phyloP scores from a whole-genome alignment of 345 rosid species.

The Acer negundo region DNA sequence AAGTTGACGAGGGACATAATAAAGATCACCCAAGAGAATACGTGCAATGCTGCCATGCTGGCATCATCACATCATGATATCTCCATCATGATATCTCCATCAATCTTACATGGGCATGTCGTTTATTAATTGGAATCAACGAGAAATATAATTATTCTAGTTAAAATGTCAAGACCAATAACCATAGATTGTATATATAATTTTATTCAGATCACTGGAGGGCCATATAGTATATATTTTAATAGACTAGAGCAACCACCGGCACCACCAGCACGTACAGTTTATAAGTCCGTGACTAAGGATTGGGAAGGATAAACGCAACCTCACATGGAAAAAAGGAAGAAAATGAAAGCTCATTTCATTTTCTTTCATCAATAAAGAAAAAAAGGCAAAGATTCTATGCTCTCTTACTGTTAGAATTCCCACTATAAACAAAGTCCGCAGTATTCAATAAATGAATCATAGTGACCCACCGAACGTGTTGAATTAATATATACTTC shows the following conservation, averaged over 20 bases:
- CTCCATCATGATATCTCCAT: slow-evolving; percentile 7
- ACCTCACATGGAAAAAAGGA: slow-evolving; percentile 8
- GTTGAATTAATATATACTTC: background rate
- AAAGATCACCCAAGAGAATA: background rate
- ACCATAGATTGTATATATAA: background rate
- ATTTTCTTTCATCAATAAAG: background rate
- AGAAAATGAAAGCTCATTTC: background rate
- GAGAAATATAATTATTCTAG: background rate
- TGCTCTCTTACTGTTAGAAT: background rate
- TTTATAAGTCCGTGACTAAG: slow-evolving; percentile 28
- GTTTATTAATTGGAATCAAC: background rate
- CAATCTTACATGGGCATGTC: slow-evolving; percentile 4
- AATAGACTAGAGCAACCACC: background rate
- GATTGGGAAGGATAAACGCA: slow-evolving; percentile 4
- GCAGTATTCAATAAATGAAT: slow-evolving; percentile 15
- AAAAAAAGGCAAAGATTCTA: slow-evolving; percentile 21
- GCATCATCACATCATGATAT: background rate
- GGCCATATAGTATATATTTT: slow-evolving; percentile 9
- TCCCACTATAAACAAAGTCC: slow-evolving; percentile 5
- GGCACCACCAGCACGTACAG: background rate
- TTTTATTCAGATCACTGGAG: background rate
- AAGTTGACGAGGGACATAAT: background rate
- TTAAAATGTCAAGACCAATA: background rate
- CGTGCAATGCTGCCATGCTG: background rate
- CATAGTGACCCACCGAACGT: slow-evolving; percentile 9